Conservation (phyloP, 768 basidiomycete species). For the Pleurotus cornucopiae region DNA sequence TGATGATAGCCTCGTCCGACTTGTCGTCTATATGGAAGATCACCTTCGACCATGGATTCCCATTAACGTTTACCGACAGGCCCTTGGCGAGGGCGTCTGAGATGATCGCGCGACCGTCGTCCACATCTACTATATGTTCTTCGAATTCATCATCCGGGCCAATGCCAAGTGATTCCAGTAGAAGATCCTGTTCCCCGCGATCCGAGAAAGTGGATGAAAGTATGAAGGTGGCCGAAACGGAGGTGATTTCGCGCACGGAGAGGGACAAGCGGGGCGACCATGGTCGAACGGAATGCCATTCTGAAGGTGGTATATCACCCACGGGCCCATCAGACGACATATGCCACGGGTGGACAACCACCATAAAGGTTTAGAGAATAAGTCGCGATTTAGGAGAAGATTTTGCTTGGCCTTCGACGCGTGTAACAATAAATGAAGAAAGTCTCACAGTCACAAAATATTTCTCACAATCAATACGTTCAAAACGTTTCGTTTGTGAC, state of each 20-base stretch:
- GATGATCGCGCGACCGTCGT: constrained; percentile 40
- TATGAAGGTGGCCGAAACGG: constrained; percentile 79
- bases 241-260: constrained; percentile 75
- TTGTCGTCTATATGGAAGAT: constrained; percentile 78
- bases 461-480: background rate
- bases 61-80: constrained; percentile 77
- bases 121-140: constrained; percentile 23
- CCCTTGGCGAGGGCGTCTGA: constrained; percentile 69
- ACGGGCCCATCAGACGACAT: constrained; percentile 24
- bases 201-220: constrained; percentile 51
- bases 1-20: constrained; percentile 84
- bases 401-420: no score
- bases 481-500: no score
- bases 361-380: background rate
- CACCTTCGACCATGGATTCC: constrained; percentile 72
- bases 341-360: background rate
- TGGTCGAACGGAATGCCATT: constrained; percentile 73
- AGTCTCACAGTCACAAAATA: no score
- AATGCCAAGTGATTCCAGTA: constrained; percentile 37
- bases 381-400: no score
- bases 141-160: constrained; percentile 26
- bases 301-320: constrained; percentile 18
- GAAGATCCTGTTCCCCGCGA: constrained; percentile 34
- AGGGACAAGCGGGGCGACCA: constrained; percentile 73
- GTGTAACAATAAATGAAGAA: no score